Base-by-base conservation (phyloP, 2,329 filamentous ascomycete genomes). In the Colletotrichum sp. region DNA sequence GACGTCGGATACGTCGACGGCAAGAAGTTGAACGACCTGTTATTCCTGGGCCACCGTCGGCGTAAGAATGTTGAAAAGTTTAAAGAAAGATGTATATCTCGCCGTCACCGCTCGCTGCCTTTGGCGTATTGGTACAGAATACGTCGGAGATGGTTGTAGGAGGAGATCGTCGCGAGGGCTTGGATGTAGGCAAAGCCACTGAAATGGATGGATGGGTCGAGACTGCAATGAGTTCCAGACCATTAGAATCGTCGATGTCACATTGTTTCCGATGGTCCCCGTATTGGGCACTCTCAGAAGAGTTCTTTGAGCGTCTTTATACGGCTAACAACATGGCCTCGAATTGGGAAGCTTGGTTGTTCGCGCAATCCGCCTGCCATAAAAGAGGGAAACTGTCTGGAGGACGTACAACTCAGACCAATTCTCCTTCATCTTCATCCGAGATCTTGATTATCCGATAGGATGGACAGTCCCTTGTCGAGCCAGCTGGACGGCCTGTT, bases 111-210 rank as follows among this genome's bases (percentile, higher is more conserved):
- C 1, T n/a, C 10, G 44, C 44, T 21, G 5, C 3, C n/a, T 49
- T 49, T 1, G 9, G 2, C 3, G 10, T 49, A 21, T 49, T 49
- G 0, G 4, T 12, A n/a, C n/a, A 13, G 44, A 13, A 21, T 13
- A 12, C 18, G 0, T 1, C 5, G 6, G 44, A 0, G 44, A 21
- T 49, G 1, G 1, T 2, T 12, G 16, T 6, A 10, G n/a, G n/a
- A 49, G 44, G 44, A 49, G n/a, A 21, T 3, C 3, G 44, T 21
- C 44, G n/a, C 4, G n/a, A 49, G 6, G 0, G n/a, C 44, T 21
- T n/a, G 44, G 18, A n/a, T n/a, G 2, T 21, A 0, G n/a, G 3
- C 0, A 21, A 21, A 7, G 18, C 18, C 1, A 21, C 18, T 49
- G 6, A 49, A 21, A 21, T 49, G n/a, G 18, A 21, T 49, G n/a